Conservation (phyloP, 257 asterid genomes). For the Jacaranda copaia region DNA sequence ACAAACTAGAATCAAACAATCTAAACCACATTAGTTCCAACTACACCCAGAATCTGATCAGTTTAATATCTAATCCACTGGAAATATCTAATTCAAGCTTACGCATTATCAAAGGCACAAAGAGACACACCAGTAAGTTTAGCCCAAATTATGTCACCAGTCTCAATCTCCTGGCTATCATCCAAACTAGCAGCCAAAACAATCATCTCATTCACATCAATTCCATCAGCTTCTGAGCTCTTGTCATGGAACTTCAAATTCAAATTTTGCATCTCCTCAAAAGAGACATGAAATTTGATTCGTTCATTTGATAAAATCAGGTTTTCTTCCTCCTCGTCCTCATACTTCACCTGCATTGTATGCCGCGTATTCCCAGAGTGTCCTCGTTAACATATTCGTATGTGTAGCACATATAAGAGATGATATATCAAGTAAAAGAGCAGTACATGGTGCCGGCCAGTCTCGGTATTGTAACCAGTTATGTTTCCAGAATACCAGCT, state of each 20-base stretch:
- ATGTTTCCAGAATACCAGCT: constrained; percentile 79
- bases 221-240: constrained; percentile 68
- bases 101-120: constrained; percentile 28
- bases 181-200: constrained; percentile 89
- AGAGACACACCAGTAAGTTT: constrained; percentile 85
- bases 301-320: constrained; percentile 71
- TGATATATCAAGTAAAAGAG: constrained; percentile 33
- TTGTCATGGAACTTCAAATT: constrained; percentile 60
- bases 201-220: constrained; percentile 85
- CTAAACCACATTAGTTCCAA: neutral
- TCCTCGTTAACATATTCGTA: constrained; percentile 11
- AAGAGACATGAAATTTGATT: constrained; percentile 70
- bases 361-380: constrained; percentile 32
- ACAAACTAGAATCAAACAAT: neutral
- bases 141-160: constrained; percentile 96
- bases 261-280: constrained; percentile 66
- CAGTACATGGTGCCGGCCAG: constrained; percentile 77
- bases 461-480: constrained; percentile 60
- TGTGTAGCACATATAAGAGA: constrained; percentile 12
- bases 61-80: constrained; percentile 19
- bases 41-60: constrained; percentile 14
- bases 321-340: constrained; percentile 85
- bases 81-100: constrained; percentile 24
- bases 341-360: constrained; percentile 79
- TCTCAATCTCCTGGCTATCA: constrained; percentile 77